Evolutionary conservation across 1,284 basidiomycete genomes (phyloP), one percentile per base, ranked within the genome.

Genomic region (Malassezia restricta): DNA sequence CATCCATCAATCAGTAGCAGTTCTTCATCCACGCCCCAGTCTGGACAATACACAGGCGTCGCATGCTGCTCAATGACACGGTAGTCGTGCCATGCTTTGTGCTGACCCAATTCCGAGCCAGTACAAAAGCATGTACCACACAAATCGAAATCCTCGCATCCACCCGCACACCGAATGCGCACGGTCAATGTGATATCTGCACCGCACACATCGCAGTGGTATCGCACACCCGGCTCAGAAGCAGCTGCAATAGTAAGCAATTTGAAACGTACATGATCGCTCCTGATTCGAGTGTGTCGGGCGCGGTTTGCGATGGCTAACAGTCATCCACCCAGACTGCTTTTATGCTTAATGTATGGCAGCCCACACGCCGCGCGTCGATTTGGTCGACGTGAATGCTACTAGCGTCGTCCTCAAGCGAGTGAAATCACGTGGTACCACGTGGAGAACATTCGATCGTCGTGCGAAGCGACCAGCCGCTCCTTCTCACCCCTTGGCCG

Each of bases 1-100:
- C 91, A 83, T 8, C 90, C 94, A 54, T 94, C 89, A 47, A 96
- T 79, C 31, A 98, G 78, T 8, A 95, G 77, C 1, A 96, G 78
- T 74, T 98, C 94, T 84, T 98, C 92, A 75, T 98, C 92, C 8
- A 91, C 94, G 32, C 91, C 92, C 92, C 92, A 98, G 71, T 94
- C 89, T 56, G 86, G 83, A 11, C 83, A 81, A 67, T 95, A 94
- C 67, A 98, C 94, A 5, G 92, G 92, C 73, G 92, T 89, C 7
- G 92, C 87, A 65, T 94, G 81, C 77, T 94, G 90, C 87, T 95
- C 73, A 58, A 96, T 85, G 49, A 98, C 85, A 51, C 89, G 85
- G 74, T 98, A 98, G 51, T 85, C 78, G 76, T 98, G 94, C 63
- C 82, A 82, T 49, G 85, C 82, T 74, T 86, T 87, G 74, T 98